A percentile compares a stretch with the other conserved stretches of the same genome.
phyloP scores from a whole-genome alignment of 345 rosid genomes.

The Eucalyptus viminalis region DNA sequence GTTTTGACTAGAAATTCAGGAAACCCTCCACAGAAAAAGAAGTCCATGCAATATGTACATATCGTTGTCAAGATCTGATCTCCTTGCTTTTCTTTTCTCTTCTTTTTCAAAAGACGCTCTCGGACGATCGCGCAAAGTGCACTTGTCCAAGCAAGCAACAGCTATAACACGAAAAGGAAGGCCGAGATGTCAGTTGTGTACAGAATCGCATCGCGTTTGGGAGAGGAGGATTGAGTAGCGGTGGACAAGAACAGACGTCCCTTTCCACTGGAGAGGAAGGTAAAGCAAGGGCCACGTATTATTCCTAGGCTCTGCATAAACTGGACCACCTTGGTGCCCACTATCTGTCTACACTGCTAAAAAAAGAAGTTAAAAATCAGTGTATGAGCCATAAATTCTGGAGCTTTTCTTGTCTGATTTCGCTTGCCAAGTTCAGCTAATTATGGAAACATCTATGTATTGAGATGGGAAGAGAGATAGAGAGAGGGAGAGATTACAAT shows the following conservation, averaged over 20 bases:
- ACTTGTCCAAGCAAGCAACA: constrained; percentile 16
- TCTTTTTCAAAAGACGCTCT: constrained; percentile 19
- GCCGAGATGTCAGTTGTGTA: background rate
- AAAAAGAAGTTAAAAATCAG: background rate
- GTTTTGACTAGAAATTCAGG: background rate
- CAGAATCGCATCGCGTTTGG: background rate
- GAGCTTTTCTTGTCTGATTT: background rate
- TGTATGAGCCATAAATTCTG: background rate
- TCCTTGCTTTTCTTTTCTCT: background rate
- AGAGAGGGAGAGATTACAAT: background rate
- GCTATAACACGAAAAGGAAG: background rate
- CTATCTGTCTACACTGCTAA: background rate
- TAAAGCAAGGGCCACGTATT: background rate
- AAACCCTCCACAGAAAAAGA: background rate
- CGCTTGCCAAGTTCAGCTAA: background rate
- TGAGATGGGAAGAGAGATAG: background rate
- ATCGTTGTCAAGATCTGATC: background rate
- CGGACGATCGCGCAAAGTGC: constrained; percentile 34
- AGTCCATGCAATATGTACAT: background rate
- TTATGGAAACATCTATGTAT: background rate
- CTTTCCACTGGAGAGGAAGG: background rate
- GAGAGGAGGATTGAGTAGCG: background rate
- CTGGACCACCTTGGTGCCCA: background rate
- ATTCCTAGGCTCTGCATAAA: background rate
- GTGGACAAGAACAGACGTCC: background rate